Base-by-base conservation (phyloP, 768 basidiomycete species). In the Multifurca ochricompacta region DNA sequence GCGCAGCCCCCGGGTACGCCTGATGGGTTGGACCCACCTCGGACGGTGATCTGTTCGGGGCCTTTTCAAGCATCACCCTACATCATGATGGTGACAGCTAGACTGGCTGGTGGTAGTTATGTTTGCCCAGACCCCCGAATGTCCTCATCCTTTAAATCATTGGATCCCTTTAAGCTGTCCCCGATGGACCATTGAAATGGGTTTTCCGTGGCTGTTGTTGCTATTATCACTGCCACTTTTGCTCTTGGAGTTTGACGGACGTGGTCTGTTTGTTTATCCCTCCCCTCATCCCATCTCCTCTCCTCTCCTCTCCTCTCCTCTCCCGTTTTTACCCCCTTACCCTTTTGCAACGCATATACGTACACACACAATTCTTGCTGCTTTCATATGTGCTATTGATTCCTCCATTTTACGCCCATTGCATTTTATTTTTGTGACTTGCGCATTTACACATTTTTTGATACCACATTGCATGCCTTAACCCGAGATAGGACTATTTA, bases 41-140 rank as follows among this genome's bases (percentile, higher is more conserved):
- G 40, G 77, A 77, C 53, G 72, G 71, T 58, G 91, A 93, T 69
- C 70, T 90, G 62, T 95, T 95, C 71, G 84, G 81, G 48, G 86
- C 79, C 42, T 96, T 96, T 71, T 87, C 83, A 65, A 91, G 88
- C 69, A 89, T 96, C 65, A 96, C 93, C 51, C 71, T 87, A 67
- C 80, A 87, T 62, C 82, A 91, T 70, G 89, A 91, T 63, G 89
- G 86, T 55, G 87, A 89, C 35, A 49, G 49, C 50, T 61, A 54
- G 58, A 42, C 41, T 18, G 58, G 37, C 41, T 18, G 31, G 41
- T 10, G 6, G 43, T 34, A 16, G 31, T 6, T 21, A 14, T 34
- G 44, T 41, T 14, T 30, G 36, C 32, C 34, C 35, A 23, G 35
- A n/a, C n/a, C n/a, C 44, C 34, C 32, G 18, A 36, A 37, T 7